Percentiles rank a stretch among this genome's conserved stretches.
Conservation (phyloP, 148 eudicot species). For the Dianthus caryophyllus region DNA sequence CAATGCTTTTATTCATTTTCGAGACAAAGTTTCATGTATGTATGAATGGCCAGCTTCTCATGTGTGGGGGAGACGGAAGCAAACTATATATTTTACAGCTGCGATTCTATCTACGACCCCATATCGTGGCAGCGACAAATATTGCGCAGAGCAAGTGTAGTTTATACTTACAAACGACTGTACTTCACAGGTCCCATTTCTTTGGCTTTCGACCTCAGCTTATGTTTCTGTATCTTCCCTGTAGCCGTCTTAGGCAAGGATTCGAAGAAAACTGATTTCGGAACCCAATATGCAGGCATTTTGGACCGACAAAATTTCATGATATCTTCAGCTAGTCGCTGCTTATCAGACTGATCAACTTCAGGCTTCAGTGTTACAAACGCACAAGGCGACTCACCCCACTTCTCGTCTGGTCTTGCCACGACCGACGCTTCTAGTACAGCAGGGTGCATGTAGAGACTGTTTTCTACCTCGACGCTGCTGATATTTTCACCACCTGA, state of each 20-base stretch:
- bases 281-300: conserved; percentile 90
- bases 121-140: too few species aligned
- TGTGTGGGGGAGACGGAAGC: too few species aligned
- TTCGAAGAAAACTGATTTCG: conserved; percentile 74
- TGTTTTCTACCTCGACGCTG: conserved; percentile 81
- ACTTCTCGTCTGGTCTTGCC: conserved; percentile 69
- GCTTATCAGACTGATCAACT: conserved; percentile 36
- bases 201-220: conserved; percentile 74
- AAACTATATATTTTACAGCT: too few species aligned
- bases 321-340: conserved; percentile 57
- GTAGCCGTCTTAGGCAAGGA: conserved; percentile 92
- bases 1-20: too few species aligned
- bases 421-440: conserved; percentile 74
- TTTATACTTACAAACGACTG: conserved; percentile 49
- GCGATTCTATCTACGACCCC: too few species aligned
- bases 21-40: too few species aligned
- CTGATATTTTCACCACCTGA: conserved; percentile 96
- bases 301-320: conserved; percentile 66
- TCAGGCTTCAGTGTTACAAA: conserved; percentile 69
- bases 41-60: too few species aligned
- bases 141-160: too few species aligned
- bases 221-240: conserved; percentile 87
- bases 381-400: conserved; percentile 96
- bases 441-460: conserved; percentile 56
- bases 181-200: conserved; percentile 77